phyloP scores from a whole-genome alignment of 345 rosid species.

The Gossypium raimondii region DNA sequence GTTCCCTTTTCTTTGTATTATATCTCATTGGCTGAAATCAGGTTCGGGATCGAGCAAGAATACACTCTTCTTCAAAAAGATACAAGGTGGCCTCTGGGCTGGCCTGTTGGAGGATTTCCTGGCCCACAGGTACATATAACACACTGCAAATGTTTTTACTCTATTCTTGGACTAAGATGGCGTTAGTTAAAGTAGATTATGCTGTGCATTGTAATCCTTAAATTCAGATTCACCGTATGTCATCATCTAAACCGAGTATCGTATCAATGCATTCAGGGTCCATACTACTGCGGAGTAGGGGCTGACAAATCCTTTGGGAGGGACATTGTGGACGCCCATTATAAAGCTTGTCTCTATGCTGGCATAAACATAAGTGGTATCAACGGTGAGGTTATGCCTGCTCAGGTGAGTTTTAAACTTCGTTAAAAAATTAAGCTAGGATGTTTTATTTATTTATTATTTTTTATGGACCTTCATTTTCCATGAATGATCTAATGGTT shows the following conservation, averaged over 20 bases:
- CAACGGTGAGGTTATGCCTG: conserved; percentile 90
- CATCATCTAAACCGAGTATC: background rate
- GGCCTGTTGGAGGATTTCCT: conserved; percentile 77
- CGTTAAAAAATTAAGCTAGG: background rate
- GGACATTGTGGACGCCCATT: conserved; percentile 72
- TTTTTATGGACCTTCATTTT: background rate
- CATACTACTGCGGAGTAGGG: conserved; percentile 78
- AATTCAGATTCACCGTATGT: too few relatives aligned
- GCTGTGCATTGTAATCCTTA: too few relatives aligned
- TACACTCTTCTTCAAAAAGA: conserved; percentile 70
- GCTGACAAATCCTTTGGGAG: conserved; percentile 82
- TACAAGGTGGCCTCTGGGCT: conserved; percentile 60
- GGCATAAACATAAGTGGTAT: conserved; percentile 72
- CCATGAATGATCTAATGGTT: background rate
- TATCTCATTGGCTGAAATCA: background rate
- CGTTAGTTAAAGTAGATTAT: too few relatives aligned
- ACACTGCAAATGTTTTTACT: background rate
- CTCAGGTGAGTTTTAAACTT: conserved; percentile 37
- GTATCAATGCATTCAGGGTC: conserved; percentile 44
- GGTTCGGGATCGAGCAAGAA: conserved; percentile 86
- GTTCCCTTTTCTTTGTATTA: background rate
- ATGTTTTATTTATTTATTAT: background rate
- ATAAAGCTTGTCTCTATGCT: conserved; percentile 82
- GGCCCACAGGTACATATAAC: conserved; percentile 59
- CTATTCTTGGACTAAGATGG: too few relatives aligned